These are phyloP conservation scores for Aspergillus awamori DNA, from an alignment of 2,329 filamentous ascomycete genomes.

Conservation along the genomic window DNA sequence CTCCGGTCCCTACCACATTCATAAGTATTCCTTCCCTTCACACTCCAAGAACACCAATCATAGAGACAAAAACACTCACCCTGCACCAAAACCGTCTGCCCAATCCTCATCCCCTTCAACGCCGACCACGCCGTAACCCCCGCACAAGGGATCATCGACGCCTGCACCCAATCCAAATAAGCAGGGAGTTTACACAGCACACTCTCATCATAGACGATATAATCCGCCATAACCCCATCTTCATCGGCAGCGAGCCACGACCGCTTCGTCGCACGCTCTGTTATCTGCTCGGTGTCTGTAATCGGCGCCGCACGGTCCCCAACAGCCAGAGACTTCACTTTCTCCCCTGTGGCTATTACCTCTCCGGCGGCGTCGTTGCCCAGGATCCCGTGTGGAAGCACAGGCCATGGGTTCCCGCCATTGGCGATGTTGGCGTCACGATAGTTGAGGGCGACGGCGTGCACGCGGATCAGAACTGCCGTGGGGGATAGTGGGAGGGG, in stretches of 20 bases:
- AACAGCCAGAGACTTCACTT: conserved; percentile 33
- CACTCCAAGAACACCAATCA: neutral
- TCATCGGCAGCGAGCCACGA: conserved; percentile 51
- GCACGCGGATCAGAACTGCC: conserved; percentile 26
- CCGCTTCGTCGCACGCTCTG: conserved; percentile 39
- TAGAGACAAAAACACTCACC: conserved; percentile 27
- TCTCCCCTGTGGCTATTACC: conserved; percentile 43
- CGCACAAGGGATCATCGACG: conserved; percentile 48
- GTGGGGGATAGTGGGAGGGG: conserved; percentile 34
- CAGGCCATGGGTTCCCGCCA: conserved; percentile 45
- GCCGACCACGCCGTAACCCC: conserved; percentile 52
- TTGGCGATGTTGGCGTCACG: conserved; percentile 32
- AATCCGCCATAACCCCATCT: conserved; percentile 48
- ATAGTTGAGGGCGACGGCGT: conserved; percentile 29
- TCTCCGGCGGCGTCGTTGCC: conserved; percentile 50
- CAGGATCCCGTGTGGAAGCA: conserved; percentile 35
- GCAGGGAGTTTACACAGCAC: conserved; percentile 40
- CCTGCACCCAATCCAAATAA: conserved; percentile 42
- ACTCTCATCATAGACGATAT: conserved; percentile 48
- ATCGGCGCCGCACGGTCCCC: conserved; percentile 46
- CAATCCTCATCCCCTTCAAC: conserved; percentile 43
- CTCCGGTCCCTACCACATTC: conserved; percentile 36
- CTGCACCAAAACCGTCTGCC: conserved; percentile 50
- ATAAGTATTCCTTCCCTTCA: no score
- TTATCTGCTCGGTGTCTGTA: conserved; percentile 46